Percentiles rank a stretch among this genome's conserved stretches.
These are phyloP conservation scores for Gossypium longicalyx DNA, from an alignment of 345 rosid genomes.

Conservation along the genomic window DNA sequence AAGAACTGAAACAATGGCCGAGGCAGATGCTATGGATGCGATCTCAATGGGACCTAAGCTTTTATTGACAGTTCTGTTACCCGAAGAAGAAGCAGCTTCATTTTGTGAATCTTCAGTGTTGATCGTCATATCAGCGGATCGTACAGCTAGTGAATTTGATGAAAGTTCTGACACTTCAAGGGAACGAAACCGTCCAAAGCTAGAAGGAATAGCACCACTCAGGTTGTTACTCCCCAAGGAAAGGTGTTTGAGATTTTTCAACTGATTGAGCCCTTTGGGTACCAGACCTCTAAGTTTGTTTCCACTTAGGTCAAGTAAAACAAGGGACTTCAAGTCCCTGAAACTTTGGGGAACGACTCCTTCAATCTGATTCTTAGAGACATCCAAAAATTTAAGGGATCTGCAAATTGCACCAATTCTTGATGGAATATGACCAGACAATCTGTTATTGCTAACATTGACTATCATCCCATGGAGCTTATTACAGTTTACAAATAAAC, in stretches of 20 bases:
- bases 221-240: slow-evolving; percentile 47
- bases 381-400: slow-evolving; percentile 51
- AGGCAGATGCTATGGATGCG: slow-evolving; percentile 58
- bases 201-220: slow-evolving; percentile 40
- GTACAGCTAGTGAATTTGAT: slow-evolving; percentile 34
- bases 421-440: slow-evolving; percentile 50
- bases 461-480: slow-evolving; percentile 34
- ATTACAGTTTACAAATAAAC: slow-evolving; percentile 42
- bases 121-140: slow-evolving; percentile 31
- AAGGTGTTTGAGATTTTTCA: slow-evolving; percentile 39
- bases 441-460: slow-evolving; percentile 45
- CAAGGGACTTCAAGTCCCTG: slow-evolving; percentile 37
- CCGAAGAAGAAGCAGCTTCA: slow-evolving; percentile 23
- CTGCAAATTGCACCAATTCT: slow-evolving; percentile 39
- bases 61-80: background rate
- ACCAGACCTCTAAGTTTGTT: slow-evolving; percentile 48
- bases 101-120: slow-evolving; percentile 24
- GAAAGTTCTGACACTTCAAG: slow-evolving; percentile 35
- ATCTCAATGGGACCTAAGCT: slow-evolving; percentile 48
- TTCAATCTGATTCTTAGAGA: slow-evolving; percentile 44
- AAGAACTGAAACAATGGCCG: slow-evolving; percentile 53
- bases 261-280: slow-evolving; percentile 35
- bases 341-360: slow-evolving; percentile 42
- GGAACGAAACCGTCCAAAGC: slow-evolving; percentile 31
- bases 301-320: slow-evolving; percentile 47